These are phyloP conservation scores for Daldinia eschscholtzii DNA, from an alignment of 2,329 filamentous ascomycete species.

Conservation along the genomic window DNA sequence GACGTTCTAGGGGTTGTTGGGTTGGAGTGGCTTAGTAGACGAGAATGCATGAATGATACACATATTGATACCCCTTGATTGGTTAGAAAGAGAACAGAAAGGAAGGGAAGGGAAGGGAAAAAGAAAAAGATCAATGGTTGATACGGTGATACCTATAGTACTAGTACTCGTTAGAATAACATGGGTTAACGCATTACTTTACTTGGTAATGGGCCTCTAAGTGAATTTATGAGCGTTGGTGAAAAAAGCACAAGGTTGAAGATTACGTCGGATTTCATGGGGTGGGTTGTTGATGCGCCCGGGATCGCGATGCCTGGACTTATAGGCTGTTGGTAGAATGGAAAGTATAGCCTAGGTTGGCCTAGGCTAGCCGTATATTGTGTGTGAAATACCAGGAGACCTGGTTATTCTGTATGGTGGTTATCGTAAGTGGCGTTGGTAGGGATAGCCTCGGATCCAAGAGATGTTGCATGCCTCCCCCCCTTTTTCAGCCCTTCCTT, in stretches of 20 bases:
- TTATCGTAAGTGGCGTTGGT: background rate
- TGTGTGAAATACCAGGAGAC: background rate
- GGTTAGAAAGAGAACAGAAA: slow-evolving; percentile 6
- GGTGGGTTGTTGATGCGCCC: too few species aligned
- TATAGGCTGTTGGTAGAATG: too few species aligned
- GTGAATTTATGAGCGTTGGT: too few species aligned
- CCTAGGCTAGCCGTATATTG: too few species aligned
- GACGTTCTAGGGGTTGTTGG: slow-evolving; percentile 11
- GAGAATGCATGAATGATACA: slow-evolving; percentile 13
- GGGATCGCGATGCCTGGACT: background rate
- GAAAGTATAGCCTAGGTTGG: background rate
- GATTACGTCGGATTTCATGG: background rate
- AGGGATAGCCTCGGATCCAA: background rate
- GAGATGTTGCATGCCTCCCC: background rate
- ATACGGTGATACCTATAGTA: background rate
- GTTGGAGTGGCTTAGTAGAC: background rate
- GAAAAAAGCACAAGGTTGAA: background rate
- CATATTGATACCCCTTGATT: slow-evolving; percentile 37
- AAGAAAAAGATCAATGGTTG: background rate
- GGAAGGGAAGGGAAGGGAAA: background rate
- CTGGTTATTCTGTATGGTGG: background rate
- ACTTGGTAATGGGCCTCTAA: too few species aligned
- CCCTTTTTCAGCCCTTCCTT: background rate
- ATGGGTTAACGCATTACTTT: background rate
- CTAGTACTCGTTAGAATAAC: slow-evolving; percentile 11